A percentile compares a stretch with the other conserved stretches of the same genome.
Conservation (phyloP, 805 yeast species). For the Yamadazyma laniorum region DNA sequence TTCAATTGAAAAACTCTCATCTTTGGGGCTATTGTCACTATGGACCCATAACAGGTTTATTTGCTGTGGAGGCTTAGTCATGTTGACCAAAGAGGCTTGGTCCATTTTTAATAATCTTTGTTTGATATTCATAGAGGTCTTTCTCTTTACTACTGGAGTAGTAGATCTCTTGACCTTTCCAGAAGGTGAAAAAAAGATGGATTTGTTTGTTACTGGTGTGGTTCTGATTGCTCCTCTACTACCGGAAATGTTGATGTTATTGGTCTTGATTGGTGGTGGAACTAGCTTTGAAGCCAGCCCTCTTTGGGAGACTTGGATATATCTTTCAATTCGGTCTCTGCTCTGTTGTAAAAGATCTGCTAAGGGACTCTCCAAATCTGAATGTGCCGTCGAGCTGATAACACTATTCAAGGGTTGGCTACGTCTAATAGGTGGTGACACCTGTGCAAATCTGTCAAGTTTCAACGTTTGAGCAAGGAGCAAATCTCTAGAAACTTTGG, state of each 20-base stretch:
- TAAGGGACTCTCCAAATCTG: slow-evolving; percentile 4
- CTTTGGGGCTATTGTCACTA: slow-evolving; percentile 7
- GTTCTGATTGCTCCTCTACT: slow-evolving; percentile 2
- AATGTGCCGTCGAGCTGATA: slow-evolving; percentile 1
- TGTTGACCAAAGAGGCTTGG: slow-evolving; percentile 13
- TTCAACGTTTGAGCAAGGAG: slow-evolving; percentile 18
- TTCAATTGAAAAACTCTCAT: neutral
- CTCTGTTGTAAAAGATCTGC: slow-evolving; percentile 3
- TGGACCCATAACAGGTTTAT: slow-evolving; percentile 2
- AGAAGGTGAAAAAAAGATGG: slow-evolving; percentile 29
- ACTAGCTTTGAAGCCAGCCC: neutral
- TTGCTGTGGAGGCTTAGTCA: slow-evolving; percentile 3
- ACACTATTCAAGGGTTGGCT: slow-evolving; percentile 6
- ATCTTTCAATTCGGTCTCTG: slow-evolving; percentile 1
- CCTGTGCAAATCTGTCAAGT: slow-evolving; percentile 15
- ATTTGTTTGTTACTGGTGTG: slow-evolving; percentile 20
- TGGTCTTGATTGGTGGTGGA: slow-evolving; percentile 4
- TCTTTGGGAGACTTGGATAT: neutral
- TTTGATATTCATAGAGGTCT: slow-evolving; percentile 12
- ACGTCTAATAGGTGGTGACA: slow-evolving; percentile 1
- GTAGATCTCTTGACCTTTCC: slow-evolving; percentile 21
- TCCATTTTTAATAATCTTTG: slow-evolving; percentile 16
- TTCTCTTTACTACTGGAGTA: slow-evolving; percentile 25
- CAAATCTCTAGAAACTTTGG: slow-evolving; percentile 16
- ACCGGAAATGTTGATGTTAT: slow-evolving; percentile 1